Evolutionary conservation across 2,329 filamentous ascomycete genomes (phyloP).

Genomic region (Nectriaceae sp.): DNA sequence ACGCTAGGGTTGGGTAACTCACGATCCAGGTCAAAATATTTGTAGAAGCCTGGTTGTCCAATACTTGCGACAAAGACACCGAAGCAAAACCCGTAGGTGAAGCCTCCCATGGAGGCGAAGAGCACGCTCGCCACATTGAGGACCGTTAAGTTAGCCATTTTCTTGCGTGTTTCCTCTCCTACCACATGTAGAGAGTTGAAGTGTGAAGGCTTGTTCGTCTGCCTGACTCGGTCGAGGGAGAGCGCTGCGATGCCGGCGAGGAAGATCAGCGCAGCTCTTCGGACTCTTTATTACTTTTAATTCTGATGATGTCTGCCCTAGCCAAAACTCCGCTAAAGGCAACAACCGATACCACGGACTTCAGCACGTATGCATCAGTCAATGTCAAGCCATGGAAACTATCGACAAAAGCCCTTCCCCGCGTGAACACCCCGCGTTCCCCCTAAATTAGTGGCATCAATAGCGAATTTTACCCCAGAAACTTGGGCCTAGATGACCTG

Average conservation of each 20-base stretch:
- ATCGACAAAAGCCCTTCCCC: no score
- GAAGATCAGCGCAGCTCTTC: background rate
- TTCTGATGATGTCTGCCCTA: no score
- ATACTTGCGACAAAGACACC: background rate
- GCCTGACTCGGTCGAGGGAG: no score
- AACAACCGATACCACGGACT: no score
- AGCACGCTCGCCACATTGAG: background rate
- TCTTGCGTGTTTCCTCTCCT: background rate
- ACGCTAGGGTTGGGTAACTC: background rate
- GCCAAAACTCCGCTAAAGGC: no score
- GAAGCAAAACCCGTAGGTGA: background rate
- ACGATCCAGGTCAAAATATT: background rate
- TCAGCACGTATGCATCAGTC: no score
- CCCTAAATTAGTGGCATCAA: background rate
- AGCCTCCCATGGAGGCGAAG: background rate
- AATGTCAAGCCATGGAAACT: no score
- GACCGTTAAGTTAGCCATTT: background rate
- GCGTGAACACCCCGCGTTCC: background rate
- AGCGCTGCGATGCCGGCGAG: no score
- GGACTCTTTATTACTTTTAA: background rate
- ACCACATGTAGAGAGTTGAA: background rate
- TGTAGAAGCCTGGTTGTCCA: background rate
- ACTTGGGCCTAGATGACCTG: background rate
- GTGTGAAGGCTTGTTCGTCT: background rate
- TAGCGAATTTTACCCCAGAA: background rate